Evolutionary conservation across 2,329 filamentous ascomycete genomes (phyloP).

Genomic region (Teratosphaeria nubilosa): DNA sequence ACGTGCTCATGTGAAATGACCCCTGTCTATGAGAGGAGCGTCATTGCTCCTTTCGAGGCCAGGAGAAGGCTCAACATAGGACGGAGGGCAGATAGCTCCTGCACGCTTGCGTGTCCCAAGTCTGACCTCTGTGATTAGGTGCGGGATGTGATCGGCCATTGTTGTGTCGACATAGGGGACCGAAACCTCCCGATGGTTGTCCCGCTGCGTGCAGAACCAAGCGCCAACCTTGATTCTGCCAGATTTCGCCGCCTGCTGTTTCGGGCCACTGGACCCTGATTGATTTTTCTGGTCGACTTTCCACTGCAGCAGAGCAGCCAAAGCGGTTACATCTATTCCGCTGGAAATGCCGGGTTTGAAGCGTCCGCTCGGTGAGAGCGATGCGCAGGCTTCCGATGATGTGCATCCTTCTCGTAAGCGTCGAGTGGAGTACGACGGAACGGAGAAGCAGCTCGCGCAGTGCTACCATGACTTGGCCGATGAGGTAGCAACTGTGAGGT

Average conservation of each 20-base stretch:
- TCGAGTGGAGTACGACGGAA: slow-evolving; percentile 27
- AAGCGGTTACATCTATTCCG: background rate
- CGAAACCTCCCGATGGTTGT: background rate
- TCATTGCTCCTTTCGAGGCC: background rate
- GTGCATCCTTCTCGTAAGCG: slow-evolving; percentile 24
- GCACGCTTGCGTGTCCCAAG: background rate
- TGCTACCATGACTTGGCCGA: slow-evolving; percentile 39
- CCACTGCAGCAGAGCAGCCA: background rate
- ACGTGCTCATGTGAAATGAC: background rate
- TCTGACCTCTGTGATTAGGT: background rate
- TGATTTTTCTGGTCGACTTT: background rate
- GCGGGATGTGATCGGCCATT: background rate
- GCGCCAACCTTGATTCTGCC: background rate
- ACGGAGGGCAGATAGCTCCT: background rate
- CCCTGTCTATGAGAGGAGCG: background rate
- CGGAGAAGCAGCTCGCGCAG: slow-evolving; percentile 33
- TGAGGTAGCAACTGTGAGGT: slow-evolving; percentile 33
- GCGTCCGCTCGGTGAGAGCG: slow-evolving; percentile 12
- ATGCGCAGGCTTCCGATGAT: slow-evolving; percentile 7
- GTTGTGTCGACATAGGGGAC: background rate
- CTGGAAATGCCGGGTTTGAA: slow-evolving; percentile 15
- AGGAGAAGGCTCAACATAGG: background rate
- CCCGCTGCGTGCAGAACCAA: background rate
- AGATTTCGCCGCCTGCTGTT: background rate
- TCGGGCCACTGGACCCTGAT: background rate